These are phyloP conservation scores for Pythium monospermum DNA, from an alignment of 352 stramenopile species.

Conservation along the genomic window DNA sequence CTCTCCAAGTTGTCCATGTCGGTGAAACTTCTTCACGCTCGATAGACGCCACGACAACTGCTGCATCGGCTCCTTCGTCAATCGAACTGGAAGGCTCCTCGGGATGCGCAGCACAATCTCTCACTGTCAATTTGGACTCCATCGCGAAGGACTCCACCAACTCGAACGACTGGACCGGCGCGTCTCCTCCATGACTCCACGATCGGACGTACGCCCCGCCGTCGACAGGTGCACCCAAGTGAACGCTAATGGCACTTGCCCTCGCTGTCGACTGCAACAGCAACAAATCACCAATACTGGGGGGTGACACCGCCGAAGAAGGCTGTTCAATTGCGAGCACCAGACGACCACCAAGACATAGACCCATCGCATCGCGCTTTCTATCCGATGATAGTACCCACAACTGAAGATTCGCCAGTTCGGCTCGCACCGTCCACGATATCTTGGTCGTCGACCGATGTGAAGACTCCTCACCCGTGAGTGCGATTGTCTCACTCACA, in stretches of 20 bases:
- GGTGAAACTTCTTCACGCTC: slow-evolving; percentile 17
- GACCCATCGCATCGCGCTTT: slow-evolving; percentile 44
- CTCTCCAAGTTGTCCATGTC: slow-evolving; percentile 48
- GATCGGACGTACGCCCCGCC: not conserved
- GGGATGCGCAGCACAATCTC: not conserved
- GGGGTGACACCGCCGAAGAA: not conserved
- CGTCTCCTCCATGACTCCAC: not conserved
- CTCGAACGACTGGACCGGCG: slow-evolving; percentile 11
- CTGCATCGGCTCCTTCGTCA: not conserved
- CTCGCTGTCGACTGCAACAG: slow-evolving; percentile 18
- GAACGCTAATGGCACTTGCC: slow-evolving; percentile 4
- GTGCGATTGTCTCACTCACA: slow-evolving; percentile 1
- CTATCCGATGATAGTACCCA: slow-evolving; percentile 68
- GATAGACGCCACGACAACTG: not conserved
- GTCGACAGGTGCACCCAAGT: slow-evolving; percentile 11
- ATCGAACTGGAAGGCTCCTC: too few relatives aligned
- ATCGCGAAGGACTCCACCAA: slow-evolving; percentile 14
- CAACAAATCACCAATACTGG: not conserved
- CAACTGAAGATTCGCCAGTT: slow-evolving; percentile 49
- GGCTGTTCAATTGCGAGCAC: slow-evolving; percentile 4
- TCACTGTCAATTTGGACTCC: slow-evolving; percentile 5
- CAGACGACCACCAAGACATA: slow-evolving; percentile 36
- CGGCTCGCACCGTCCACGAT: slow-evolving; percentile 33
- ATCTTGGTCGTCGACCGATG: slow-evolving; percentile 12
- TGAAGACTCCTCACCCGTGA: slow-evolving; percentile 6